A percentile compares a stretch with the other conserved stretches of the same genome.
phyloP scores from a whole-genome alignment of 2,329 filamentous ascomycete species.

The Penicillium aurantiogriseum region DNA sequence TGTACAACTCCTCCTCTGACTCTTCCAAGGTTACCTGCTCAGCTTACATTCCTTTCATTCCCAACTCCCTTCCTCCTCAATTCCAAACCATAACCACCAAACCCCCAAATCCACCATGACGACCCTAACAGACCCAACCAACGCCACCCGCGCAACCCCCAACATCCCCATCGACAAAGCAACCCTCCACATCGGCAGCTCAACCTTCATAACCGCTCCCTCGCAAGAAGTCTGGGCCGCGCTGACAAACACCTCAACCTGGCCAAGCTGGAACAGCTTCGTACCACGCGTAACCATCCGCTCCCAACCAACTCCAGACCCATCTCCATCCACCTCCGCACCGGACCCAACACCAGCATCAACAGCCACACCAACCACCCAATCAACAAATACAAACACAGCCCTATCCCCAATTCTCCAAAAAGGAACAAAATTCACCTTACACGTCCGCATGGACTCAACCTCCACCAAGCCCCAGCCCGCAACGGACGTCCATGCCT shows the following conservation, averaged over 20 bases:
- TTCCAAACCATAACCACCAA: neutral
- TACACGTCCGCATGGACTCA: conserved; percentile 45
- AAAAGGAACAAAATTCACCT: conserved; percentile 44
- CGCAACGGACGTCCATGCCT: conserved; percentile 25
- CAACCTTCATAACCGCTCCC: conserved; percentile 42
- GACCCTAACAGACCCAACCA: conserved; percentile 18
- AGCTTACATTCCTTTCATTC: neutral
- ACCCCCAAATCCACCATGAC: conserved; percentile 3
- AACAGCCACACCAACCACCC: conserved; percentile 10
- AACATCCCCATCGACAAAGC: conserved; percentile 33
- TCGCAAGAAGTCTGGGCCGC: conserved; percentile 45
- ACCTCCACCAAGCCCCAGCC: conserved; percentile 22
- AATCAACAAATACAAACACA: neutral
- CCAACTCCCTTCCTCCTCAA: neutral
- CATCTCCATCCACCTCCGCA: neutral
- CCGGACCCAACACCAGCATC: conserved; percentile 9
- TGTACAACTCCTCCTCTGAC: neutral
- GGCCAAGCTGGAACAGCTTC: conserved; percentile 50
- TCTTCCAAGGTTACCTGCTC: too few relatives aligned
- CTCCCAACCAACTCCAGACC: conserved; percentile 35
- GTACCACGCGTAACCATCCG: conserved; percentile 47
- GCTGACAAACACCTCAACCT: conserved; percentile 47
- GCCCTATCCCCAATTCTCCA: conserved; percentile 32
- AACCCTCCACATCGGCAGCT: conserved; percentile 33
- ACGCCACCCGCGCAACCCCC: conserved; percentile 30